Evolutionary conservation across 495 filamentous ascomycete genomes (phyloP), one percentile per base, ranked within the genome.

Genomic region (Saxophila tyrrhenica): DNA sequence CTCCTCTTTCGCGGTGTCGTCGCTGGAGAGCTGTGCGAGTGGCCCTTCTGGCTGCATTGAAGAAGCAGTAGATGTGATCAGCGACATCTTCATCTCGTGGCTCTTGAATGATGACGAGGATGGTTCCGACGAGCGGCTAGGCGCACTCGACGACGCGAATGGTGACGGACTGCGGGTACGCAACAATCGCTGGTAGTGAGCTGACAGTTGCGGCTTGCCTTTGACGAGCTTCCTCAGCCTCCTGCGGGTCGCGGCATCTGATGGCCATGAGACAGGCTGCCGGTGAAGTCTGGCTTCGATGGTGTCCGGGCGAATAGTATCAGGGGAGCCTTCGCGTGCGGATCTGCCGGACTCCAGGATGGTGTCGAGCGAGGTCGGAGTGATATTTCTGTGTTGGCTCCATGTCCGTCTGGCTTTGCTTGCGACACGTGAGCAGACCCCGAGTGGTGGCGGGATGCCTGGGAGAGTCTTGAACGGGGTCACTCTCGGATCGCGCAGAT

Each of bases 391-490:
- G 20, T 53, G 55, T 1, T 24, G 21, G 44, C 78, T 85, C 94
- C 94, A 98, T 52, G 78, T 91, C 62, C 81, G 78, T 69, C 83
- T 86, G 3, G 90, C 87, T 62, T 88, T 83, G 62, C 89, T 78
- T 1, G 89, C 86, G 47, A 98, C 89, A 55, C 89, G 87, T 62
- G 84, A 77, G 62, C 89, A 91, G 29, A 97, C 87, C 8, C 92
- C 94, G 38, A 92, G 75, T 13, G 92, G 92, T 21, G 92, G 92
- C 38, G 90, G 80, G 52, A 79, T 78, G 50, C 87, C 90, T 20
- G 91, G 89, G 16, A 89, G 79, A 72, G 87, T 84, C 61, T 90
- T 89, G 70, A 97, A 91, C 0, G 92, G 92, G 1, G 92, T 98
- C 24, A 94, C 85, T 10, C 84, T 89, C 29, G 92, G 90, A 66